Conservation (phyloP, 495 filamentous ascomycete species). For the Neurospora terricola region DNA sequence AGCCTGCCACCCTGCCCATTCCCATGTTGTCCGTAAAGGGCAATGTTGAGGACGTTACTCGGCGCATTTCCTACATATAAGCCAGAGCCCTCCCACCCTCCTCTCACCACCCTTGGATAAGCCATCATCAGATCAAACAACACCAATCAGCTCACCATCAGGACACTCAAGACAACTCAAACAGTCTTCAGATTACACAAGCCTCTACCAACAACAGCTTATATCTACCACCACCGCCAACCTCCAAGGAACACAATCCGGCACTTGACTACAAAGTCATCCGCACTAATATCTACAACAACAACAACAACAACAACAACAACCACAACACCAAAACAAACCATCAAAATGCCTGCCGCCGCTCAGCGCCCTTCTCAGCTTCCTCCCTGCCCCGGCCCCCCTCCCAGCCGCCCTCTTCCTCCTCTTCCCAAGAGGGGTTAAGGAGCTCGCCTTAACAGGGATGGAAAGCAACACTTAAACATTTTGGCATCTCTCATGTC, state of each 20-base stretch:
- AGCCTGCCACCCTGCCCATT: slow-evolving; percentile 15
- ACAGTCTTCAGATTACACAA: slow-evolving; percentile 1
- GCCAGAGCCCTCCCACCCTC: slow-evolving; percentile 24
- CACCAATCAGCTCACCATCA: slow-evolving; percentile 13
- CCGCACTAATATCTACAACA: neutral
- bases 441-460: neutral
- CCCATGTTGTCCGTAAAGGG: slow-evolving; percentile 12
- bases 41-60: slow-evolving; percentile 25
- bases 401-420: slow-evolving; percentile 73
- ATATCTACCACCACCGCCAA: neutral
- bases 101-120: slow-evolving; percentile 4
- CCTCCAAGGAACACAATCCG: neutral
- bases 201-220: neutral
- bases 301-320: neutral
- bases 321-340: slow-evolving; percentile 8
- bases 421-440: slow-evolving; percentile 64
- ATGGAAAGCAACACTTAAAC: slow-evolving; percentile 1
- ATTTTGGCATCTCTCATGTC: slow-evolving; percentile 8
- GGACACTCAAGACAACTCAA: slow-evolving; percentile 6
- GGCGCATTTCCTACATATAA: slow-evolving; percentile 27
- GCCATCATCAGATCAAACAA: slow-evolving; percentile 23
- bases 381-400: slow-evolving; percentile 78
- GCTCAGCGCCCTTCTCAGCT: slow-evolving; percentile 57
- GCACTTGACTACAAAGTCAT: neutral
- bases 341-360: slow-evolving; percentile 49